Evolutionary conservation across 768 basidiomycete genomes (phyloP), one percentile per base, ranked within the genome.

Genomic region (Trametes cubensis): DNA sequence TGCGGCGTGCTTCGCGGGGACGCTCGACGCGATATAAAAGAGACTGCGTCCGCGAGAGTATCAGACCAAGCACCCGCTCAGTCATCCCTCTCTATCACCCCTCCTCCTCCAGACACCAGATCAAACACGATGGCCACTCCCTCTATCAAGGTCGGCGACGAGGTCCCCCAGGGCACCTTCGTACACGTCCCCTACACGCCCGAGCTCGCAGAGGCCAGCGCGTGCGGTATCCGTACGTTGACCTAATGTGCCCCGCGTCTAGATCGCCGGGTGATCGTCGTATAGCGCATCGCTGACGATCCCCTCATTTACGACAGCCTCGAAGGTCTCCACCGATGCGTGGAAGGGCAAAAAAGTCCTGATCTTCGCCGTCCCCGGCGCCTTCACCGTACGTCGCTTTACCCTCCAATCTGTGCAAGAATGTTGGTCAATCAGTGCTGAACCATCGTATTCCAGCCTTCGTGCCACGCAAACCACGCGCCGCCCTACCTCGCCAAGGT

Each of bases 301-400:
- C 28, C 13, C 18, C 11, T 20, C 7, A 3, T 14, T n/a, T 13
- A 8, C 39, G 30, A 30, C 68, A 88, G 88, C 85, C 45, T 72
- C 76, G 47, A 76, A 77, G 40, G 73, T 90, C 62, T 75, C 74
- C 28, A 89, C 84, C 26, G 77, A 85, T 59, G 78, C 81, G 49
- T 91, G 88, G 88, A 87, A 86, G 72, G 86, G 85, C 69, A 93
- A 93, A 79, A 89, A 87, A 71, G 88, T 92, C 54, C 86, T 92
- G 23, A 70, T 92, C 58, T 81, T 93, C 72, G 78, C 87, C 56
- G 88, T 91, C 44, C 91, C 90, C 21, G 90, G 90, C 46, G 89
- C 89, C 13, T 91, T 91, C 78, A 90, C 89, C 10, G 89, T 90
- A 66, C 61, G 85, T 55, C 11, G 23, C 45, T 47, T 45, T 41